Conservation (phyloP, 805 yeast species). For the Priceomyces fermenticarens region DNA sequence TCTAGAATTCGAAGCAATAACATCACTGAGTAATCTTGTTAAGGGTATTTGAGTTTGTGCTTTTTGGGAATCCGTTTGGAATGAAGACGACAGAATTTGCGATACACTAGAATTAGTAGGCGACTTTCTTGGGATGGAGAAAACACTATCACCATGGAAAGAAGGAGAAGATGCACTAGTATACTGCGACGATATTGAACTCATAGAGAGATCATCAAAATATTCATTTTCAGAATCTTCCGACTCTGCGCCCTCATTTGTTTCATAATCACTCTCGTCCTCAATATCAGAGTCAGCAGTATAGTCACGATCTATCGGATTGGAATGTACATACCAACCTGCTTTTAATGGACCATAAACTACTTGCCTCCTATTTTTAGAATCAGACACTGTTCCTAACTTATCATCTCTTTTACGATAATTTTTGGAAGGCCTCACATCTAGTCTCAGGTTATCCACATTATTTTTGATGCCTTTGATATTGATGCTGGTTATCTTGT, state of each 20-base stretch:
- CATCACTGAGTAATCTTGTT: slow-evolving; percentile 5
- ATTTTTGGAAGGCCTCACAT: background rate
- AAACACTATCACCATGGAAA: background rate
- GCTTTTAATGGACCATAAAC: slow-evolving; percentile 1
- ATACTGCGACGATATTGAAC: slow-evolving; percentile 4
- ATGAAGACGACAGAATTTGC: background rate
- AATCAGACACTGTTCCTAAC: too few relatives aligned
- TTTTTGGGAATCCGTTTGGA: background rate
- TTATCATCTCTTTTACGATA: background rate
- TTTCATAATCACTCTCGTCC: slow-evolving; percentile 3
- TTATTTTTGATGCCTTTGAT: slow-evolving; percentile 9
- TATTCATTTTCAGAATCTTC: background rate
- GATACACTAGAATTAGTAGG: slow-evolving; percentile 6
- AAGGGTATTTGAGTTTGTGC: slow-evolving; percentile 1
- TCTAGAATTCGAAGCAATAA: background rate
- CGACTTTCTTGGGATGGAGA: slow-evolving; percentile 6
- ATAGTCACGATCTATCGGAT: background rate
- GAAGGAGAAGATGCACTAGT: slow-evolving; percentile 4
- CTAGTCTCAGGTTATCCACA: slow-evolving; percentile 1
- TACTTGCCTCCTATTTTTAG: slow-evolving; percentile 1
- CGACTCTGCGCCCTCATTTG: slow-evolving; percentile 3
- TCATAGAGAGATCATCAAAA: slow-evolving; percentile 2
- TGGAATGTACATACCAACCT: slow-evolving; percentile 1
- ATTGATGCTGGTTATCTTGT: slow-evolving; percentile 4
- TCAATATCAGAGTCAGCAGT: slow-evolving; percentile 1